A percentile compares a stretch with the other conserved stretches of the same genome.
Evolutionary conservation across 2,329 filamentous ascomycete species (phyloP).

Genomic region (Aureobasidium uvarum): DNA sequence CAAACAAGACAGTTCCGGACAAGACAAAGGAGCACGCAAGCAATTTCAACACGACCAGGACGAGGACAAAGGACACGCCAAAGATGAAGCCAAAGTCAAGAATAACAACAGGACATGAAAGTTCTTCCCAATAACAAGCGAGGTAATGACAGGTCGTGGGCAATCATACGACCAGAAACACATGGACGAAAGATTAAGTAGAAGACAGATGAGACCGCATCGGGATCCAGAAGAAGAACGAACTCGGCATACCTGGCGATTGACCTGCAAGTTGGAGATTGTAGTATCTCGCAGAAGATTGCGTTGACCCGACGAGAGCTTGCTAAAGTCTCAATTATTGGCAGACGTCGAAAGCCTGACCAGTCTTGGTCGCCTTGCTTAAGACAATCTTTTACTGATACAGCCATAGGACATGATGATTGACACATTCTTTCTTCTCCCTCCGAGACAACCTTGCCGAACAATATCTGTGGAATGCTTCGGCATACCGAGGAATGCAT

Average conservation of each 20-base stretch:
- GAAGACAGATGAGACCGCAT: not conserved
- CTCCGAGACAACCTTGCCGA: constrained; percentile 23
- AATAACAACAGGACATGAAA: constrained; percentile 1
- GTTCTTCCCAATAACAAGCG: not conserved
- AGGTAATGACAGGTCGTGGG: constrained; percentile 1
- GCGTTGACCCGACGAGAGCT: constrained; percentile 15
- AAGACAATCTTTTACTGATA: constrained; percentile 4
- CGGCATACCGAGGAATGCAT: constrained; percentile 20
- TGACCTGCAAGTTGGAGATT: constrained; percentile 10
- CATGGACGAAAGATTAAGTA: not conserved
- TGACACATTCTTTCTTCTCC: constrained; percentile 14
- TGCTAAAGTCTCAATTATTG: not conserved
- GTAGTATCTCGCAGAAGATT: constrained; percentile 13
- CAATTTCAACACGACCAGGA: constrained; percentile 12
- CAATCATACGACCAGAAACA: not conserved
- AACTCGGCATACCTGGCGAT: not conserved
- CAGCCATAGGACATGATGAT: not conserved
- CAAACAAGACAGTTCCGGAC: constrained; percentile 11
- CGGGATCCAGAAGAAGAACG: not conserved
- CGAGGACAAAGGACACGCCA: constrained; percentile 20
- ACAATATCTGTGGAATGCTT: constrained; percentile 14
- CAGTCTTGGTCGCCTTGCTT: constrained; percentile 6
- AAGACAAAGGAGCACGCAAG: constrained; percentile 17
- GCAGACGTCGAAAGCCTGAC: not conserved
- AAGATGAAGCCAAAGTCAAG: constrained; percentile 10